These are phyloP conservation scores for Acacia melanoxylon DNA, from an alignment of 306 rosid genomes.

Conservation along the genomic window DNA sequence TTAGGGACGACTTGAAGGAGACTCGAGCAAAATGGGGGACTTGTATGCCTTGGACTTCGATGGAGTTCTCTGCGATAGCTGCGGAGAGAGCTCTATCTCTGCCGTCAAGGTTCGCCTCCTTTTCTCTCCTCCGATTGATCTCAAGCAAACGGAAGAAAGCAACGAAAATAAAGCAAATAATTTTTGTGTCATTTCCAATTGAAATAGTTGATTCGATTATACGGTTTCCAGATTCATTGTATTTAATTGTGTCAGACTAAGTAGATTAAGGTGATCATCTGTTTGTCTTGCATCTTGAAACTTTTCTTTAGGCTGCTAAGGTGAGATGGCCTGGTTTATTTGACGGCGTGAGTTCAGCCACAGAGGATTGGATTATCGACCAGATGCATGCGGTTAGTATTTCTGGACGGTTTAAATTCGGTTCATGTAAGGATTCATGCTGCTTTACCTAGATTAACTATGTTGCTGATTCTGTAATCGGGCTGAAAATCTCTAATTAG, in stretches of 20 bases:
- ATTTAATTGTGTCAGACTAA: neutral
- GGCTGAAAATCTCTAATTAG: neutral
- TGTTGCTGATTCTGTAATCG: constrained; percentile 13
- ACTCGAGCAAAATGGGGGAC: constrained; percentile 60
- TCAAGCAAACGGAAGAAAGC: constrained; percentile 10
- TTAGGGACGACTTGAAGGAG: constrained; percentile 12
- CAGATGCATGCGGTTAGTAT: constrained; percentile 70
- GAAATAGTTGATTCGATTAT: neutral
- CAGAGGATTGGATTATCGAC: constrained; percentile 76
- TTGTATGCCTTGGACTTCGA: constrained; percentile 93
- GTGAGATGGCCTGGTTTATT: constrained; percentile 77
- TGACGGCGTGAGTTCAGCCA: constrained; percentile 57
- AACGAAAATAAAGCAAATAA: neutral
- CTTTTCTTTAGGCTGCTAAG: constrained; percentile 70
- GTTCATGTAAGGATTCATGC: constrained; percentile 23
- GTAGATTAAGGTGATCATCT: neutral
- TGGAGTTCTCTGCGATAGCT: constrained; percentile 89
- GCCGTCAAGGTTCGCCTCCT: constrained; percentile 64
- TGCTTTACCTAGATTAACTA: neutral
- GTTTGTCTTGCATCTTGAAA: constrained; percentile 20
- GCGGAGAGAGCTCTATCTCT: constrained; percentile 91
- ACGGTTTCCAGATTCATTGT: neutral
- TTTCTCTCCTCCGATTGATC: constrained; percentile 11
- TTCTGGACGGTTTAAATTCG: neutral
- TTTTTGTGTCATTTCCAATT: neutral